These are phyloP conservation scores for Sideroxylon spinosum DNA, from an alignment of 179 eudicot species.

Conservation along the genomic window DNA sequence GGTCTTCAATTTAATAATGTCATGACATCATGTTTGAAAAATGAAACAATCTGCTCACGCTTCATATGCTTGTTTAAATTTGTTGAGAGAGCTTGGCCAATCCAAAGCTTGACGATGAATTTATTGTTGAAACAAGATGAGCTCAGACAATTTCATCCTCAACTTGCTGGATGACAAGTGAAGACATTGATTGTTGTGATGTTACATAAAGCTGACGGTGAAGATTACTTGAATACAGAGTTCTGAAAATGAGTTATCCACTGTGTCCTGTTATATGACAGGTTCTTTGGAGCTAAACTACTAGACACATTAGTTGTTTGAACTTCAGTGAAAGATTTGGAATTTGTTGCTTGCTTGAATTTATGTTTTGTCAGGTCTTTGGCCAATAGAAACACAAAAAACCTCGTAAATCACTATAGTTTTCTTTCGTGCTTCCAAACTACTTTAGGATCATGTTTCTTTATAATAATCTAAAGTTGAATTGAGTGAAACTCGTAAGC, in stretches of 20 bases:
- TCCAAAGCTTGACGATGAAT: background rate
- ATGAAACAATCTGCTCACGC: background rate
- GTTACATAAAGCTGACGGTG: background rate
- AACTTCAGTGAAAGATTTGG: background rate
- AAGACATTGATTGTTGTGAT: background rate
- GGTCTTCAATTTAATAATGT: background rate
- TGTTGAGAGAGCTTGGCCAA: background rate
- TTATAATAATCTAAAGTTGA: background rate
- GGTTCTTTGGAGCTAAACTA: background rate
- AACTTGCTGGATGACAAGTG: background rate
- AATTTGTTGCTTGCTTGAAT: background rate
- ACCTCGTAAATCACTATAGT: background rate
- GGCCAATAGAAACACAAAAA: background rate
- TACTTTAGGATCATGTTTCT: background rate
- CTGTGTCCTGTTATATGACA: background rate
- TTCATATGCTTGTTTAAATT: background rate
- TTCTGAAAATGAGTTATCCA: background rate
- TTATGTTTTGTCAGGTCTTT: background rate
- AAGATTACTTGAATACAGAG: background rate
- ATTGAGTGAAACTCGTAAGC: no score
- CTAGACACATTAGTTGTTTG: background rate
- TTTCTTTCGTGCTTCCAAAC: background rate
- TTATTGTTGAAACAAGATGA: background rate
- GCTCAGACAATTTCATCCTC: background rate
- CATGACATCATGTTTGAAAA: background rate